Evolutionary conservation across 768 basidiomycete species (phyloP).

Genomic region (Hericium rajendrae): DNA sequence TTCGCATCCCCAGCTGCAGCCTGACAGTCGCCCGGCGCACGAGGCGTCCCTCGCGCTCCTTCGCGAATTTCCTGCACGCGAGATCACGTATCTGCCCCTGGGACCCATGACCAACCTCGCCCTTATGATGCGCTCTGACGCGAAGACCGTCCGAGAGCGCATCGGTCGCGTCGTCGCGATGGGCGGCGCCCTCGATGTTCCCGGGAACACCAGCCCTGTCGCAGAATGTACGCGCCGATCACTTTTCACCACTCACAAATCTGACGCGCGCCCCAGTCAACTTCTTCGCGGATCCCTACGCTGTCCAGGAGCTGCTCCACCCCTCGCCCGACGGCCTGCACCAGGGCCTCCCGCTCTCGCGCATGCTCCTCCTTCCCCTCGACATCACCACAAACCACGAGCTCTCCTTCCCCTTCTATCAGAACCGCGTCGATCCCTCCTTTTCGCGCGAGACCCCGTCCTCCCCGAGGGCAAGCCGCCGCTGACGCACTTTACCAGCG

Average conservation of each 20-base stretch:
- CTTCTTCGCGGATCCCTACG: conserved; percentile 81
- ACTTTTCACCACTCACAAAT: neutral
- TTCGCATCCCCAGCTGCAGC: conserved; percentile 35
- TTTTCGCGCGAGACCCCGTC: conserved; percentile 52
- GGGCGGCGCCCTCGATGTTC: conserved; percentile 91
- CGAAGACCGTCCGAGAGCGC: conserved; percentile 39
- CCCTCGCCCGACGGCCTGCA: conserved; percentile 24
- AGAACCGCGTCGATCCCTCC: conserved; percentile 44
- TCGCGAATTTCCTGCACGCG: conserved; percentile 35
- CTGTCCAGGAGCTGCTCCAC: conserved; percentile 59
- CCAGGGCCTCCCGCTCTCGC: conserved; percentile 46
- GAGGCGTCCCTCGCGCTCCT: conserved; percentile 52
- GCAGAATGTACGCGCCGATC: conserved; percentile 63
- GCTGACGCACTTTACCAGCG: conserved; percentile 67
- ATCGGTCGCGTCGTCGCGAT: conserved; percentile 78
- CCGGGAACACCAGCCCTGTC: conserved; percentile 73
- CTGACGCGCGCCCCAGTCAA: conserved; percentile 42
- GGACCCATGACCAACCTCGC: conserved; percentile 81
- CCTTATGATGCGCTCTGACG: conserved; percentile 45
- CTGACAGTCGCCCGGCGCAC: conserved; percentile 36
- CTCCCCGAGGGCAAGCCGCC: conserved; percentile 38
- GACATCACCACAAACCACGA: conserved; percentile 80
- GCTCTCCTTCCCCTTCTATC: conserved; percentile 62
- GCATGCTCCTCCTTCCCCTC: conserved; percentile 63
- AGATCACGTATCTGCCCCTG: conserved; percentile 62